A percentile compares a stretch with the other conserved stretches of the same genome.
Conservation (phyloP, 1,139 yeast genomes). For the Pichia sp. region DNA sequence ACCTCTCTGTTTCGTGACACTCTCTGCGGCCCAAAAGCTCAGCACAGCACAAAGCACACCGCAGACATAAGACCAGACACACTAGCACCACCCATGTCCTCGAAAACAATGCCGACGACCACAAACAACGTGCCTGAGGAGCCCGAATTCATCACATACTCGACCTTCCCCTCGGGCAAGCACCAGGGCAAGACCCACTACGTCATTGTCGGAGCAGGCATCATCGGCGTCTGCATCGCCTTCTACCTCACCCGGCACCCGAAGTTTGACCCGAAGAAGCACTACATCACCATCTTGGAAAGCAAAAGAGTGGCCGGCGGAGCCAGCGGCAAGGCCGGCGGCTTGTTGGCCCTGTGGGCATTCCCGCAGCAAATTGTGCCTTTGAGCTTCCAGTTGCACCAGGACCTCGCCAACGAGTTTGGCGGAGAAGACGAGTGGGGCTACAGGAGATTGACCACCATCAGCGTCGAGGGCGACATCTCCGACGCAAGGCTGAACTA, state of each 20-base stretch:
- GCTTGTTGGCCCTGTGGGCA: slow-evolving; percentile 90
- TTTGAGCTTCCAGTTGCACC: slow-evolving; percentile 79
- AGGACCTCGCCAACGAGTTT: slow-evolving; percentile 70
- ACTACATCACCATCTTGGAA: slow-evolving; percentile 84
- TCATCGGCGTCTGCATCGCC: slow-evolving; percentile 93
- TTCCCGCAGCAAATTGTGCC: slow-evolving; percentile 95
- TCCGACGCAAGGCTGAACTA: slow-evolving; percentile 20
- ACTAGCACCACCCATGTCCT: slow-evolving; percentile 9
- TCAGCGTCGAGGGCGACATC: slow-evolving; percentile 81
- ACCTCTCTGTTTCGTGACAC: no score
- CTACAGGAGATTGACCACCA: slow-evolving; percentile 80
- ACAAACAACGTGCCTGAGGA: slow-evolving; percentile 15
- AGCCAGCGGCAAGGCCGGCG: slow-evolving; percentile 97
- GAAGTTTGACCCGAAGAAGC: slow-evolving; percentile 60
- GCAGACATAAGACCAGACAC: background rate
- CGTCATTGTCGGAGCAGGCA: slow-evolving; percentile 87
- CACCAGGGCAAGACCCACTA: slow-evolving; percentile 64
- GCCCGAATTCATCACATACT: slow-evolving; percentile 31
- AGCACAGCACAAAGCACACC: no score
- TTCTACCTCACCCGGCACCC: slow-evolving; percentile 84
- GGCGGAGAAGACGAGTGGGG: slow-evolving; percentile 90
- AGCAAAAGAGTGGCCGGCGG: slow-evolving; percentile 95
- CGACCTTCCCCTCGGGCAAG: slow-evolving; percentile 50
- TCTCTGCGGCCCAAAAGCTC: no score
- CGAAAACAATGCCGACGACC: slow-evolving; percentile 11